Evolutionary conservation across 345 rosid genomes (phyloP).

Genomic region (Salix purpurea): DNA sequence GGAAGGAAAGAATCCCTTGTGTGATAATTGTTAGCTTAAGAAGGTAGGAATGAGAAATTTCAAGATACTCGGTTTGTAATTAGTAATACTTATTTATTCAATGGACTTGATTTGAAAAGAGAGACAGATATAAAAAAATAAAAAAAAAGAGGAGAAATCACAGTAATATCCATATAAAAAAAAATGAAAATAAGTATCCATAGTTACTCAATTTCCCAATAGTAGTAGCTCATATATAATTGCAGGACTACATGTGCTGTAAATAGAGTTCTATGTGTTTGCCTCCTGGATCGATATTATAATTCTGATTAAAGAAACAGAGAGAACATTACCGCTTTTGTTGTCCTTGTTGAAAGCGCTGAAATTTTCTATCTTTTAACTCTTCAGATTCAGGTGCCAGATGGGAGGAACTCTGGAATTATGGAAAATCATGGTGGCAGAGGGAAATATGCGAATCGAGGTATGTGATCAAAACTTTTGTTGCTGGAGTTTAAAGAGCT

Average conservation of each 20-base stretch:
- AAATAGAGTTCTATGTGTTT: too few species aligned
- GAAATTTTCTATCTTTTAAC: neutral
- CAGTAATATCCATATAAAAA: too few species aligned
- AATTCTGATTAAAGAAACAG: too few species aligned
- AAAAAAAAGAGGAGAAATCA: too few species aligned
- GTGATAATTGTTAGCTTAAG: neutral
- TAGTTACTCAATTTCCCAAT: too few species aligned
- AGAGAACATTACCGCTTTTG: neutral
- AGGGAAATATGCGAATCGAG: conserved; percentile 43
- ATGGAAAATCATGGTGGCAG: conserved; percentile 37
- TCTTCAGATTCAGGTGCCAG: conserved; percentile 22
- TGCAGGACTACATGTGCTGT: neutral
- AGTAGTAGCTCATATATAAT: neutral
- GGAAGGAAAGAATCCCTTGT: neutral
- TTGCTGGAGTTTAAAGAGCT: neutral
- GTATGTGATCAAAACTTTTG: conserved; percentile 18
- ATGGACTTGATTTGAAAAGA: too few species aligned
- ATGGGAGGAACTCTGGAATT: conserved; percentile 25
- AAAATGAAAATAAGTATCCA: too few species aligned
- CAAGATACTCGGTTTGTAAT: too few species aligned
- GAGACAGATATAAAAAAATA: too few species aligned
- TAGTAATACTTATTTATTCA: too few species aligned
- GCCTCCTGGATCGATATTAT: too few species aligned
- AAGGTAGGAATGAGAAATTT: neutral
- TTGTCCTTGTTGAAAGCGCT: neutral